Conservation (phyloP, 371 early-diverging fungal genomes). For the Rhizopus microsporus region DNA sequence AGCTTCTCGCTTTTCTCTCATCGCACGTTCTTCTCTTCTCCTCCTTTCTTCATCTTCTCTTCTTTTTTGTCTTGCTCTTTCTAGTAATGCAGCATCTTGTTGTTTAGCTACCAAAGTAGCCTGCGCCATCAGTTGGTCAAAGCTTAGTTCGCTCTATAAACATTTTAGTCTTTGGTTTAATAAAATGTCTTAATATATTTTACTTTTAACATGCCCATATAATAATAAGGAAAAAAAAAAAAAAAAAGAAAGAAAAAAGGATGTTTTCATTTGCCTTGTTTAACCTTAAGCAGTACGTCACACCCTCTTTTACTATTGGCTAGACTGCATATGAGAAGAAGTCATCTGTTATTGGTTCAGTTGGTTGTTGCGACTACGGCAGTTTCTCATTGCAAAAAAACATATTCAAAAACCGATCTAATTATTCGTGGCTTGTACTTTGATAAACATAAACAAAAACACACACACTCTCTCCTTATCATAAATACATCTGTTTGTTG, state of each 20-base stretch:
- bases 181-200: too few relatives aligned
- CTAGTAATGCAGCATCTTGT: slow-evolving; percentile 37
- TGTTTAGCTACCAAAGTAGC: slow-evolving; percentile 37
- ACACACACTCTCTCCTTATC: too few relatives aligned
- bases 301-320: not conserved
- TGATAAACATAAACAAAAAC: too few relatives aligned
- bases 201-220: slow-evolving; percentile 24
- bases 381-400: too few relatives aligned
- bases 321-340: too few relatives aligned
- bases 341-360: too few relatives aligned
- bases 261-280: not conserved
- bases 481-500: too few relatives aligned
- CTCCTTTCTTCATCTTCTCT: slow-evolving; percentile 32
- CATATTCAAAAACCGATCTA: too few relatives aligned
- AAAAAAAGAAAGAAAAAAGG: not conserved
- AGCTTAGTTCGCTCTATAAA: slow-evolving; percentile 21
- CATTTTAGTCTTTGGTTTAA: not conserved
- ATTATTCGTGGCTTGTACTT: too few relatives aligned
- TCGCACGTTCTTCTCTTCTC: slow-evolving; percentile 30
- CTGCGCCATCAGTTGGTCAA: slow-evolving; percentile 43
- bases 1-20: slow-evolving; percentile 33
- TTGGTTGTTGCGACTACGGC: too few relatives aligned
- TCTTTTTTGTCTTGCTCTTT: slow-evolving; percentile 32
- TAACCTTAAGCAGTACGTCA: not conserved
- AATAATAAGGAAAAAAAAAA: not conserved